Evolutionary conservation across 306 rosid genomes (phyloP).

Genomic region (Begonia masoniana): DNA sequence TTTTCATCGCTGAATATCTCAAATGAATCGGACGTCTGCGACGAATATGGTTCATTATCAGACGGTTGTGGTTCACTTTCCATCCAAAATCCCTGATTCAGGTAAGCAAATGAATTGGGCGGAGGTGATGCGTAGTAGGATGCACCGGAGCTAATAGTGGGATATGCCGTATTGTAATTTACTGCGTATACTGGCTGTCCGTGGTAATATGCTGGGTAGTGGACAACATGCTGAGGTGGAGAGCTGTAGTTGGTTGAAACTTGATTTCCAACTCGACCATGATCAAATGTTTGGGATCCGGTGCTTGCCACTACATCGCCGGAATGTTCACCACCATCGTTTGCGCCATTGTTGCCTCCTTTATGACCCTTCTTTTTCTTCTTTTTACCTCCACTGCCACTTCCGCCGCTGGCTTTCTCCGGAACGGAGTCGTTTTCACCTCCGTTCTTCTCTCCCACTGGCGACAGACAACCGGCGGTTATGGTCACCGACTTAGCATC

Average conservation of each 20-base stretch:
- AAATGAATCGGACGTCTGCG: constrained; percentile 27
- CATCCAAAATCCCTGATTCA: constrained; percentile 9
- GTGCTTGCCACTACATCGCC: constrained; percentile 14
- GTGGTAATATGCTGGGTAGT: constrained; percentile 17
- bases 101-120: constrained; percentile 18
- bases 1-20: constrained; percentile 70
- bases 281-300: constrained; percentile 16
- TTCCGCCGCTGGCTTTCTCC: constrained; percentile 7
- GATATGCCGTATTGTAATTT: constrained; percentile 30
- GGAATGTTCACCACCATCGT: constrained; percentile 17
- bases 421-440: constrained; percentile 10
- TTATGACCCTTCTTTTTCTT: constrained; percentile 38
- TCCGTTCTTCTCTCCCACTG: constrained; percentile 18
- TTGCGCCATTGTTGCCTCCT: constrained; percentile 7
- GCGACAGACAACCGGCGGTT: constrained; percentile 21
- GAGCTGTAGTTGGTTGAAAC: constrained; percentile 25
- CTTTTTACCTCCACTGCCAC: constrained; percentile 27
- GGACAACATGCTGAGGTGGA: constrained; percentile 21
- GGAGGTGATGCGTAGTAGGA: constrained; percentile 32
- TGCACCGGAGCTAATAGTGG: constrained; percentile 25
- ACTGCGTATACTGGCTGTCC: constrained; percentile 19
- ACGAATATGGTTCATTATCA: constrained; percentile 7
- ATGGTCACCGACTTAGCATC: constrained; percentile 26
- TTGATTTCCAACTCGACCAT: constrained; percentile 10
- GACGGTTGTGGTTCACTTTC: constrained; percentile 19